Conservation (phyloP, 768 basidiomycete species). For the Lepiota brunneoincarnata region DNA sequence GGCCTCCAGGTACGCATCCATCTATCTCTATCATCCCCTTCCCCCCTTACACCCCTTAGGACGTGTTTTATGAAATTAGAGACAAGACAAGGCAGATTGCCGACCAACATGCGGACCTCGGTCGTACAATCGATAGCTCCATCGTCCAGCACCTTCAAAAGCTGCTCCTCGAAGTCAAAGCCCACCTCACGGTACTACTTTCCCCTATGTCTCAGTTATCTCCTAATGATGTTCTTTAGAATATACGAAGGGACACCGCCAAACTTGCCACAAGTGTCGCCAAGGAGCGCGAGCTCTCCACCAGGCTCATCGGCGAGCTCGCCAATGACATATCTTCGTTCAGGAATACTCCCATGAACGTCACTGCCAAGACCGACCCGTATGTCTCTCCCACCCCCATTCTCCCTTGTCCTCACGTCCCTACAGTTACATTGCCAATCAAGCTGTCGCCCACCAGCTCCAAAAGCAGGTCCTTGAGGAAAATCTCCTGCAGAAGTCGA, state of each 20-base stretch:
- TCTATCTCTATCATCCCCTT: neutral
- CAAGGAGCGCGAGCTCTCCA: constrained; percentile 87
- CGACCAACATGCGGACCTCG: constrained; percentile 95
- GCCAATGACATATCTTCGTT: constrained; percentile 83
- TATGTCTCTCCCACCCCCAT: constrained; percentile 38
- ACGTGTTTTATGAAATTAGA: constrained; percentile 88
- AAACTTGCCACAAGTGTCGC: constrained; percentile 90
- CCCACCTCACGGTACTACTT: constrained; percentile 81
- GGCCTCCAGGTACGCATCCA: constrained; percentile 69
- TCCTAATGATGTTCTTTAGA: constrained; percentile 36
- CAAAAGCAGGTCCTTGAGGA: constrained; percentile 95
- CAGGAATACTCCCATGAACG: constrained; percentile 91
- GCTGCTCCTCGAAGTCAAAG: constrained; percentile 92
- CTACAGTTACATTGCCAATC: constrained; percentile 63
- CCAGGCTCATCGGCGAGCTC: constrained; percentile 83
- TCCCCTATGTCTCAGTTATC: neutral
- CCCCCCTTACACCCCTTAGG: constrained; percentile 39
- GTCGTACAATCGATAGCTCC: constrained; percentile 92
- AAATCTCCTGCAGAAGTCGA: constrained; percentile 95
- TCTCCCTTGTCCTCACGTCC: neutral
- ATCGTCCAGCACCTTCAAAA: constrained; percentile 98
- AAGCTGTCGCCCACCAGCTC: constrained; percentile 73
- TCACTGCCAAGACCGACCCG: constrained; percentile 81
- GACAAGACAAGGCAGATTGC: constrained; percentile 93
- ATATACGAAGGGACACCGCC: constrained; percentile 94